Percentiles rank a stretch among this genome's conserved stretches.
Conservation (phyloP, 345 rosid species). For the Euphorbia pulcherrima region DNA sequence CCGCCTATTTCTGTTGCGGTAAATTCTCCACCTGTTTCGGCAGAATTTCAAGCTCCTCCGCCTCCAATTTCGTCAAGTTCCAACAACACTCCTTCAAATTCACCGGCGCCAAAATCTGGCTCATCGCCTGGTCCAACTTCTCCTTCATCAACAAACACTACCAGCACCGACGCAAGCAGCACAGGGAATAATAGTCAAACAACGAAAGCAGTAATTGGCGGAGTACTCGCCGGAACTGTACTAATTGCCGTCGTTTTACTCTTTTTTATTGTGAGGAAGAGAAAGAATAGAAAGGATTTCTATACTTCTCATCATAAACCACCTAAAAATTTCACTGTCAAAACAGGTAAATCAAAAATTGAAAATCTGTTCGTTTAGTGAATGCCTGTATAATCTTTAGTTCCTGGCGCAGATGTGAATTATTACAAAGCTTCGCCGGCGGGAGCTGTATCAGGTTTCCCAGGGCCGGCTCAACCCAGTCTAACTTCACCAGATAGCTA, state of each 20-base stretch:
- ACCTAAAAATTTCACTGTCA: constrained; percentile 37
- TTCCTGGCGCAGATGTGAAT: constrained; percentile 37
- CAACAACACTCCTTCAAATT: constrained; percentile 14
- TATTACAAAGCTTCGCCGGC: too few species aligned
- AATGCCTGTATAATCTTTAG: background rate
- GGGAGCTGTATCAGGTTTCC: constrained; percentile 24
- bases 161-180: background rate
- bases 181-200: background rate
- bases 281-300: constrained; percentile 38
- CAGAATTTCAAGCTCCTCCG: constrained; percentile 6
- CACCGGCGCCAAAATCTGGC: constrained; percentile 25
- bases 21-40: constrained; percentile 10
- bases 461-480: constrained; percentile 27
- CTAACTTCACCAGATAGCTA: constrained; percentile 39
- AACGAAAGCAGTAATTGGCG: constrained; percentile 30
- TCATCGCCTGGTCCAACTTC: constrained; percentile 13
- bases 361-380: background rate
- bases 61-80: constrained; percentile 11
- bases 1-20: background rate
- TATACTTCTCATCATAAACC: constrained; percentile 42
- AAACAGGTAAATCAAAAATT: constrained; percentile 59
- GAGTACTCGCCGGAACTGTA: constrained; percentile 44
- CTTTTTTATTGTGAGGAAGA: constrained; percentile 38
- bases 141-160: background rate
- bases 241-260: constrained; percentile 48